Evolutionary conservation across 257 asterid species (phyloP).

Genomic region (Lavandula angustifolia): DNA sequence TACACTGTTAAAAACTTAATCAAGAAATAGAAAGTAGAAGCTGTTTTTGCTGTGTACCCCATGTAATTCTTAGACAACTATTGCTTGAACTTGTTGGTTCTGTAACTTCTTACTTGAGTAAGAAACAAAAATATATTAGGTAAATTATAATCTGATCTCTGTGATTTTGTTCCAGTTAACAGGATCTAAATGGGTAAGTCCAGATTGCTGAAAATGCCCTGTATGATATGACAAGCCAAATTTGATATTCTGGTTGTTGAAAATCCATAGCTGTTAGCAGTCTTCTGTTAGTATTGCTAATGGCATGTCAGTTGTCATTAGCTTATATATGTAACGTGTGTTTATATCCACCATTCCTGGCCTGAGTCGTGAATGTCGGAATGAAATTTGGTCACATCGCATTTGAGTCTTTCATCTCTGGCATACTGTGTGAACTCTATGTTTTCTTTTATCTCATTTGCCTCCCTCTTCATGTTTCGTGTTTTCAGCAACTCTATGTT

Average conservation of each 20-base stretch:
- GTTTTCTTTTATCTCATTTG: conserved; percentile 31
- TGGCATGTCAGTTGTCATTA: conserved; percentile 1
- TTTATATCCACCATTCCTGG: conserved; percentile 23
- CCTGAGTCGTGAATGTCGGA: conserved; percentile 10
- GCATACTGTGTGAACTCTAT: conserved; percentile 14
- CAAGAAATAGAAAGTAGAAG: conserved; percentile 1
- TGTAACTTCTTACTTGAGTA: conserved; percentile 12
- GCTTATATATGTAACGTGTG: background rate
- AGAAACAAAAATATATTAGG: background rate
- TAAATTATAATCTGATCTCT: conserved; percentile 2
- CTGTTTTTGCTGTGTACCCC: conserved; percentile 1
- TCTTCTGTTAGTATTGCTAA: conserved; percentile 8
- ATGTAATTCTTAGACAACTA: conserved; percentile 2
- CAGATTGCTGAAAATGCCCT: background rate
- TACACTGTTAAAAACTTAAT: background rate
- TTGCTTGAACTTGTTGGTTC: conserved; percentile 2
- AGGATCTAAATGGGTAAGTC: conserved; percentile 6
- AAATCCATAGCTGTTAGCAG: background rate
- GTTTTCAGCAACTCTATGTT: conserved; percentile 56
- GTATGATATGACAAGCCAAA: background rate
- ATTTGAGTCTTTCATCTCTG: conserved; percentile 13
- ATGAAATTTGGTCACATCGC: background rate
- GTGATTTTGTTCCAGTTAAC: background rate
- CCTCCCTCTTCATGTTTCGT: conserved; percentile 22
- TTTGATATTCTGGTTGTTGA: conserved; percentile 13